phyloP scores from a whole-genome alignment of 2,329 filamentous ascomycete genomes.

The Phoma herbarum region DNA sequence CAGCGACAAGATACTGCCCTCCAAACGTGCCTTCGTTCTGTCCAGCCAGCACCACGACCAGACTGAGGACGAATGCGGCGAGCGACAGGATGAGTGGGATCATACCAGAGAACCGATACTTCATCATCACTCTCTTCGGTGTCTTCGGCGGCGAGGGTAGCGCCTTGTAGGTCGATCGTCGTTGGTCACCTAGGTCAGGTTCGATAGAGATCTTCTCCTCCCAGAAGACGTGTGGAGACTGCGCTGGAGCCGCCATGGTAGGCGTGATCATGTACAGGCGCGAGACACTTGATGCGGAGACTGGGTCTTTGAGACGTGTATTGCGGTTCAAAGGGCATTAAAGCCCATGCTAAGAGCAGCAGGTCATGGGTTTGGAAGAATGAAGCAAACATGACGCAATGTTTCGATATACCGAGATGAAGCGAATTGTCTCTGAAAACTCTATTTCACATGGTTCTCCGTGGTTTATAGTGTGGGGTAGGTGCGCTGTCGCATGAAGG shows the following conservation, averaged over 20 bases:
- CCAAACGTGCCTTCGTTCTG: slow-evolving; percentile 22
- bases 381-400: slow-evolving; percentile 12
- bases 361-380: neutral
- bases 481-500: slow-evolving; percentile 1
- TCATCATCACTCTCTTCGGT: slow-evolving; percentile 30
- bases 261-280: neutral
- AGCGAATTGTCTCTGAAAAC: neutral
- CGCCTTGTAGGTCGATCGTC: slow-evolving; percentile 31
- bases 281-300: neutral
- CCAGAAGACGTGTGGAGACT: slow-evolving; percentile 10
- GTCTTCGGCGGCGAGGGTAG: slow-evolving; percentile 32
- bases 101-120: slow-evolving; percentile 33
- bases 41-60: slow-evolving; percentile 33
- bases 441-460: slow-evolving; percentile 1
- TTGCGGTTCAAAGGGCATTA: slow-evolving; percentile 1
- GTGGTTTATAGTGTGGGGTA: neutral
- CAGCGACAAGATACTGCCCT: slow-evolving; percentile 30
- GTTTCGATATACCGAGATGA: slow-evolving; percentile 2
- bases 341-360: neutral
- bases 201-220: slow-evolving; percentile 27
- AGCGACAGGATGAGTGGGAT: slow-evolving; percentile 24
- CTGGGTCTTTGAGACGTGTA: neutral
- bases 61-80: slow-evolving; percentile 26
- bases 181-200: slow-evolving; percentile 34
- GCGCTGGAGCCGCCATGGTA: slow-evolving; percentile 6